Evolutionary conservation across 768 basidiomycete genomes (phyloP), one percentile per base, ranked within the genome.

Genomic region (Kwoniella dendrophila): DNA sequence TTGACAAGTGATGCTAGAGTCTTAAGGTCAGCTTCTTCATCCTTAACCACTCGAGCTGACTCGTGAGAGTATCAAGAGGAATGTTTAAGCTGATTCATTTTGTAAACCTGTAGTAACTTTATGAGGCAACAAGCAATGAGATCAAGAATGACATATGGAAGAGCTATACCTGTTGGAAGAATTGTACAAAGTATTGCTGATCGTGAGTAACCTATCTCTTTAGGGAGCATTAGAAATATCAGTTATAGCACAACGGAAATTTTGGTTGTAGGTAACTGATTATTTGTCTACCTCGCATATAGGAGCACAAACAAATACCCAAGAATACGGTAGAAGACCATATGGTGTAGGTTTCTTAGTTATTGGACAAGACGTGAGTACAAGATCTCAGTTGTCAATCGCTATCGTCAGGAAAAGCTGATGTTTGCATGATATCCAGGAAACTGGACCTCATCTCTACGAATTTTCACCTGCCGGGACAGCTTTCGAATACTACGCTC

Each of bases 331-430:
- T 59, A 86, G 91, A 66, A 85, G 96, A 57, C 96, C 96, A 2
- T 99, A 99, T 71, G 96, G 96, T 78, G 96, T 99, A 11, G 96
- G 96, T 5, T 95, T 98, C 83, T 88, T 99, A 48, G 95, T 99
- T 66, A 89, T 96, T 67, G 96, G 96, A 10, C 86, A 89, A 73
- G 96, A 98, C 80, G 82, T 82, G 53, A 54, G 80, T 69, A 26
- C n/a, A 14, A 22, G 10, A 43, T 48, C 20, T 20, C 41, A 43
- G 34, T 16, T n/a, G 29, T 20, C 48, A 8, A 1, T 29, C 29
- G 22, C n/a, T 29, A 8, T 22, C 48, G 45, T 7, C 8, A 27
- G 14, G 26, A 30, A 8, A 26, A 56, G 33, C 33, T 40, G 20
- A 53, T 16, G 43, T 12, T 44, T 14, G 18, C 26, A n/a, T 18